phyloP scores from a whole-genome alignment of 257 asterid genomes.

The Fraxinus pennsylvanica region DNA sequence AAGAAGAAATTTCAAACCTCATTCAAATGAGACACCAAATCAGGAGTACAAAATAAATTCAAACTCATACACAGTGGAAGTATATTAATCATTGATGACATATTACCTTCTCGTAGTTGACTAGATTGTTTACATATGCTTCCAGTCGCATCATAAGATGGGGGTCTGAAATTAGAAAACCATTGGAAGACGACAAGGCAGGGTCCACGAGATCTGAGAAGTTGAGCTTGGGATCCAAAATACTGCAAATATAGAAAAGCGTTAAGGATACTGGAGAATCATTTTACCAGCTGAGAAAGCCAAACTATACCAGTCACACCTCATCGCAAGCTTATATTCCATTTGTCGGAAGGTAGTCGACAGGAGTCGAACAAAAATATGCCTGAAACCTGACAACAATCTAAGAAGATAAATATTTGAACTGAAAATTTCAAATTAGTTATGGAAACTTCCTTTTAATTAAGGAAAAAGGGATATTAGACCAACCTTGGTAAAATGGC shows the following conservation, averaged over 20 bases:
- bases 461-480: background rate
- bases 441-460: background rate
- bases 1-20: background rate
- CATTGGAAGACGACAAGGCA: conserved; percentile 45
- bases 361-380: conserved; percentile 54
- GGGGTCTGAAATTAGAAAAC: conserved; percentile 46
- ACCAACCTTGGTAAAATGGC: conserved; percentile 68
- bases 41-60: background rate
- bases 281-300: conserved; percentile 20
- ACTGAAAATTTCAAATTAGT: background rate
- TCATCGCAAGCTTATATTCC: conserved; percentile 98
- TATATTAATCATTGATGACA: conserved; percentile 5
- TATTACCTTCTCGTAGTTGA: conserved; percentile 63
- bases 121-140: conserved; percentile 74
- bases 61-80: background rate
- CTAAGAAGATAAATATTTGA: conserved; percentile 14
- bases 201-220: conserved; percentile 47
- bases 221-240: conserved; percentile 83
- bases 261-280: conserved; percentile 27
- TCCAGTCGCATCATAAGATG: conserved; percentile 67
- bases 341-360: conserved; percentile 57
- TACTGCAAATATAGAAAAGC: conserved; percentile 52
- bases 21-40: background rate
- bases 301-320: conserved; percentile 43
- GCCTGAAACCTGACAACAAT: conserved; percentile 58